Evolutionary conservation across 257 asterid species (phyloP).

Genomic region (Prunella vulgaris): DNA sequence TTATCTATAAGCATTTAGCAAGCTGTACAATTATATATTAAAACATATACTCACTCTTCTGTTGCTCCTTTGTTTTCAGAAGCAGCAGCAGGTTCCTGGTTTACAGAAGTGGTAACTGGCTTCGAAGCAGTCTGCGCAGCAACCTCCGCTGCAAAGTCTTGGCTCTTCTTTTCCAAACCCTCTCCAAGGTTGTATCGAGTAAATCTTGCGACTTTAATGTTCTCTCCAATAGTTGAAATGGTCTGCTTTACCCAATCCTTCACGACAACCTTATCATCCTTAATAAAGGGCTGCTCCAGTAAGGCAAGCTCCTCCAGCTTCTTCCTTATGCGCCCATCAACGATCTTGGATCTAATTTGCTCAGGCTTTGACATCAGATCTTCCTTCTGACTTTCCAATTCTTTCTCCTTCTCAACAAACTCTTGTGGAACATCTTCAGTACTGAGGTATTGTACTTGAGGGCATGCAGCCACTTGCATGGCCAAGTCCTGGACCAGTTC

Average conservation of each 20-base stretch:
- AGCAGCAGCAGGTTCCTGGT: slow-evolving; percentile 46
- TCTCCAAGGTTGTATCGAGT: slow-evolving; percentile 87
- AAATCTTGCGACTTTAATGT: slow-evolving; percentile 81
- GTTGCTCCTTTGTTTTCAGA: slow-evolving; percentile 42
- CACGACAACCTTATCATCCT: slow-evolving; percentile 76
- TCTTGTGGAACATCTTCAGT: slow-evolving; percentile 81
- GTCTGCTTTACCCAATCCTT: slow-evolving; percentile 97
- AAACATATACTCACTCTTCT: slow-evolving; percentile 36
- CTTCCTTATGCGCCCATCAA: slow-evolving; percentile 88
- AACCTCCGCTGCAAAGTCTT: slow-evolving; percentile 97
- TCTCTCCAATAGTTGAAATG: slow-evolving; percentile 87
- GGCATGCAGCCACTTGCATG: slow-evolving; percentile 99
- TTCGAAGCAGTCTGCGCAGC: slow-evolving; percentile 92
- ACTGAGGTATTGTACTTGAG: slow-evolving; percentile 74
- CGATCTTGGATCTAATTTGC: slow-evolving; percentile 82
- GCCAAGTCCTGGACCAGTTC: slow-evolving; percentile 89
- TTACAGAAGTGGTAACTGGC: slow-evolving; percentile 42
- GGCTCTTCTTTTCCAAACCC: slow-evolving; percentile 91
- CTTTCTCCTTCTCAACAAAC: slow-evolving; percentile 65
- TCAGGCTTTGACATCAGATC: slow-evolving; percentile 86
- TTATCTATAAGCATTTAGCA: slow-evolving; percentile 6
- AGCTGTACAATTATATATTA: background rate
- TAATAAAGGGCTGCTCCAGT: slow-evolving; percentile 89
- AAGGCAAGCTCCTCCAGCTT: slow-evolving; percentile 80
- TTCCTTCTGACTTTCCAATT: slow-evolving; percentile 91